Conservation (phyloP, 108 stramenopile genomes). For the Pseudonitzschia pungens region DNA sequence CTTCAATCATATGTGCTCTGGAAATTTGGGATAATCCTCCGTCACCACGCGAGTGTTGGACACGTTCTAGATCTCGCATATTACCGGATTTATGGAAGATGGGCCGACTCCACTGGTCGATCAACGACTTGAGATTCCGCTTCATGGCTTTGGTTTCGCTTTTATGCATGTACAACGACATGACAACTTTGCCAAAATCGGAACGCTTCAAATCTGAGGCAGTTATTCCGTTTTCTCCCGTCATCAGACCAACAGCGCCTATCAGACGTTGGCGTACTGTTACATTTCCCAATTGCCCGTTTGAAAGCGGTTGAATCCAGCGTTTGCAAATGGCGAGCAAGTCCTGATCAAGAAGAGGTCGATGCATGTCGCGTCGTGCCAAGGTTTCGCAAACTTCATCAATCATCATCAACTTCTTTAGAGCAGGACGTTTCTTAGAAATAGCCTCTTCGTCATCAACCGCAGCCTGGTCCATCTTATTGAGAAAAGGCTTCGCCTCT, state of each 20-base stretch:
- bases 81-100: slow-evolving; percentile 93
- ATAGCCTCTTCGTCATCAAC: slow-evolving; percentile 75
- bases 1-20: slow-evolving; percentile 34
- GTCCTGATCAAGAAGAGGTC: slow-evolving; percentile 78
- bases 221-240: slow-evolving; percentile 75
- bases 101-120: slow-evolving; percentile 90
- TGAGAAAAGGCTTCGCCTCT: slow-evolving; percentile 69
- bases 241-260: slow-evolving; percentile 62
- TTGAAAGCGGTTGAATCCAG: slow-evolving; percentile 88
- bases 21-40: slow-evolving; percentile 55
- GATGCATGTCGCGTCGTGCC: slow-evolving; percentile 62
- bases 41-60: slow-evolving; percentile 54
- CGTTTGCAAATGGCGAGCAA: slow-evolving; percentile 59
- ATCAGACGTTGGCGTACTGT: slow-evolving; percentile 78
- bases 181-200: slow-evolving; percentile 82
- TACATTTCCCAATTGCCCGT: slow-evolving; percentile 79
- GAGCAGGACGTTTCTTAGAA: slow-evolving; percentile 55
- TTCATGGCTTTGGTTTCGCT: slow-evolving; percentile 84
- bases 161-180: slow-evolving; percentile 84
- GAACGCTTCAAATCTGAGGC: slow-evolving; percentile 71
- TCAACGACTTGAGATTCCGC: slow-evolving; percentile 55
- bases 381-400: slow-evolving; percentile 65
- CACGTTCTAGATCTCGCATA: slow-evolving; percentile 77
- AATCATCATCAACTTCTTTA: slow-evolving; percentile 74
- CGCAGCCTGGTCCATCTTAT: slow-evolving; percentile 74